phyloP scores from a whole-genome alignment of 441 rosid species.

The Dalechampia spathulata region DNA sequence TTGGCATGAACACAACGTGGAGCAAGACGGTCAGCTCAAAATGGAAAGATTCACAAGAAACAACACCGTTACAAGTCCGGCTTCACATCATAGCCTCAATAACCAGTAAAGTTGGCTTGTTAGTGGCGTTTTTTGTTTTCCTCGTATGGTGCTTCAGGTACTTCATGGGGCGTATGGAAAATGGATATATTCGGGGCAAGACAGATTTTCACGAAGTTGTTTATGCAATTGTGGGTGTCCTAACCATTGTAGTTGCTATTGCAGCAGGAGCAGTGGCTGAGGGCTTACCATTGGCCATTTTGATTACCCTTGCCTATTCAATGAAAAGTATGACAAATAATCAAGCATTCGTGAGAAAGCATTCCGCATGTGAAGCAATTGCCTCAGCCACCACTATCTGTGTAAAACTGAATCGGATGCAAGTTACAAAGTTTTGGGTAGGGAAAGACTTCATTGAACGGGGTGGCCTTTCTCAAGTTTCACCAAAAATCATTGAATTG shows the following conservation, averaged over 20 bases:
- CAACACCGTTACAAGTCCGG: constrained; percentile 27
- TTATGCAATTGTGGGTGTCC: constrained; percentile 25
- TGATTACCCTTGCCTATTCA: constrained; percentile 39
- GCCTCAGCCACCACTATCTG: constrained; percentile 40
- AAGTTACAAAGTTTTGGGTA: constrained; percentile 28
- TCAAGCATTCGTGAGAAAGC: constrained; percentile 37
- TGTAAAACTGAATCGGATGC: constrained; percentile 31
- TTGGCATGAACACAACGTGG: constrained; percentile 37
- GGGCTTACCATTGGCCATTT: constrained; percentile 51
- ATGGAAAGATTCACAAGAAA: constrained; percentile 19
- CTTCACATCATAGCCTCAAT: too few species aligned
- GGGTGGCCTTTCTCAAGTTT: constrained; percentile 37
- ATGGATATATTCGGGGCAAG: constrained; percentile 20
- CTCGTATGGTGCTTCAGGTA: constrained; percentile 29
- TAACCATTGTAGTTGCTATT: constrained; percentile 38
- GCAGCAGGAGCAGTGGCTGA: constrained; percentile 44
- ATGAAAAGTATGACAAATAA: constrained; percentile 48
- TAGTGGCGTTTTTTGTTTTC: constrained; percentile 33
- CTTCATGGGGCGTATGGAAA: constrained; percentile 35
- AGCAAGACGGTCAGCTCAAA: constrained; percentile 39
- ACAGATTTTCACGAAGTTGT: constrained; percentile 27
- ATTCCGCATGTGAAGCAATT: constrained; percentile 38
- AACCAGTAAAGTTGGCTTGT: constrained; percentile 28
- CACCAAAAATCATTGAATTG: constrained; percentile 29
- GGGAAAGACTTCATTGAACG: constrained; percentile 34